phyloP scores from a whole-genome alignment of 2,329 filamentous ascomycete genomes.

The Pseudopithomyces chartarum region DNA sequence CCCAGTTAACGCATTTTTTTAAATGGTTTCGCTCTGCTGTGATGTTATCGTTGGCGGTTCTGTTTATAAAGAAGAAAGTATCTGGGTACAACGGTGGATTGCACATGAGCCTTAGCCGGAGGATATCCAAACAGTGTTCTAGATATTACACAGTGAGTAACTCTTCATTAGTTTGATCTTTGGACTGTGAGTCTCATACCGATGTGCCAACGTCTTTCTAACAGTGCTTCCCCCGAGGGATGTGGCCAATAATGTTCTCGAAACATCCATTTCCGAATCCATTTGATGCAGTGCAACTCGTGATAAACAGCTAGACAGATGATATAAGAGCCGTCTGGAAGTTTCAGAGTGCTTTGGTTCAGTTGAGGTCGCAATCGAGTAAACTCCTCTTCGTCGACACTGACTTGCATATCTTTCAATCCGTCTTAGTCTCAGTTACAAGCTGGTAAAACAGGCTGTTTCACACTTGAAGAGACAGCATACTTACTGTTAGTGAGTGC shows the following conservation, averaged over 20 bases:
- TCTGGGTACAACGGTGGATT: not conserved
- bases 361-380: no score
- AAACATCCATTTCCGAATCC: slow-evolving; percentile 7
- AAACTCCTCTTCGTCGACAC: no score
- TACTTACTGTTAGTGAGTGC: no score
- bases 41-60: not conserved
- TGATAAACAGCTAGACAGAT: slow-evolving; percentile 5
- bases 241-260: not conserved
- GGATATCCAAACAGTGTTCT: slow-evolving; percentile 6
- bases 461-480: no score
- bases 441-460: no score
- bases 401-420: no score
- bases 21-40: no score
- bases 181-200: not conserved
- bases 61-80: no score
- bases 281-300: slow-evolving; percentile 6
- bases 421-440: no score
- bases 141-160: not conserved
- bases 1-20: slow-evolving; percentile 1
- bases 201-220: not conserved
- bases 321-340: no score
- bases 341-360: no score
- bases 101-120: slow-evolving; percentile 1
- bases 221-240: not conserved
- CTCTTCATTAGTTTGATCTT: not conserved